Base-by-base conservation (phyloP, 2,329 filamentous ascomycete species). In the Diaporthe ilicicola region DNA sequence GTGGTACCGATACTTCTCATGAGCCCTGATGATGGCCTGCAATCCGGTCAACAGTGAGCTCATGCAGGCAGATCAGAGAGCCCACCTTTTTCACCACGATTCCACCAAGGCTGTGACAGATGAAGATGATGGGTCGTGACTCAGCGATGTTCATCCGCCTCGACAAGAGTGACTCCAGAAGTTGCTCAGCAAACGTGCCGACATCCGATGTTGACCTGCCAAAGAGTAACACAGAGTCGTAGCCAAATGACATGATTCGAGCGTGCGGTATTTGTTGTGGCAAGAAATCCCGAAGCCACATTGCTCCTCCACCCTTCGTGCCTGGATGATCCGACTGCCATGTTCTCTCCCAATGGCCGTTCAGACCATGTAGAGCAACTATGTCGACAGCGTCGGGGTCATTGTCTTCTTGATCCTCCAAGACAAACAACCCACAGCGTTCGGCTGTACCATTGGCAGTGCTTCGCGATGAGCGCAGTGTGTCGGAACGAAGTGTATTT, bases 81-180 rank as follows among this genome's bases (percentile, higher is more conserved):
- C 50, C 22, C 39, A 68, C 77, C 73, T 77, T 72, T 67, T 79
- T 78, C 29, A 78, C 74, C n/a, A 79, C 73, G 42, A 79, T 75
- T 3, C 77, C 77, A 15, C 77, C 77, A 39, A 78, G 74, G 39
- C 74, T 76, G 61, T 78, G 77, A n/a, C 73, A 73, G 54, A 77
- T 75, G 46, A 78, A 79, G 19, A 78, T 72, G 10, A 78, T 74
- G 32, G 76, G 76, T 32, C 76, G 59, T 9, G 56, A 34, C 27
- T 62, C 67, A 27, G 54, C 12, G 2, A 50, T 34, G 48, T 72
- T 70, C 62, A 68, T 48, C 66, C 76, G 69, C 51, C 69, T 67
- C 10, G 74, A 55, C 24, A 69, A 17, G 1, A 65, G 22, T 8
- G 44, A 48, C 19, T 65, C 56, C 17, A 70, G 55, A 29, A 70